Percentiles rank a stretch among this genome's conserved stretches.
These are phyloP conservation scores for Boletus fagicola DNA, from an alignment of 768 basidiomycete genomes.

Conservation along the genomic window DNA sequence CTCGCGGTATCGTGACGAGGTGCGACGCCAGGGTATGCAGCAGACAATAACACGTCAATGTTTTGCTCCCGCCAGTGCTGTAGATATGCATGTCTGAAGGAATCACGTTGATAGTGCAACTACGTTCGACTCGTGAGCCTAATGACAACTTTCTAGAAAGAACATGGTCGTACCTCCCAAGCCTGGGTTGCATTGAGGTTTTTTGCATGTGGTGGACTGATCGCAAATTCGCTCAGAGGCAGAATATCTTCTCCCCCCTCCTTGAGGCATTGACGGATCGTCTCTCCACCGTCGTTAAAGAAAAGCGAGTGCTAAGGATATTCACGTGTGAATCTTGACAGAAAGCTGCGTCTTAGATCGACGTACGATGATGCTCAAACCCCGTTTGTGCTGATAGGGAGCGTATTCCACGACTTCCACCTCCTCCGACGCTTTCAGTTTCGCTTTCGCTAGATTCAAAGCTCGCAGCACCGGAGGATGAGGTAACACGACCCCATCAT, in stretches of 20 bases:
- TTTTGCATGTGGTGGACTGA: slow-evolving; percentile 26
- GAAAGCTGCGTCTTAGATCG: background rate
- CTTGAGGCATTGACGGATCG: slow-evolving; percentile 19
- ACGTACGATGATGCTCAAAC: slow-evolving; percentile 33
- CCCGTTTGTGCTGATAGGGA: slow-evolving; percentile 36
- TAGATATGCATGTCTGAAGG: slow-evolving; percentile 34
- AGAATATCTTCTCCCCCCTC: too few species aligned
- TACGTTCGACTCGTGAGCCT: slow-evolving; percentile 10
- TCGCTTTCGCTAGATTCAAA: slow-evolving; percentile 36
- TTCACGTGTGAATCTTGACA: background rate
- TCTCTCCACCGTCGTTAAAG: slow-evolving; percentile 39
- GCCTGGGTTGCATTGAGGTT: slow-evolving; percentile 24
- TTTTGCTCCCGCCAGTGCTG: slow-evolving; percentile 39
- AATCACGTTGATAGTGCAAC: slow-evolving; percentile 35
- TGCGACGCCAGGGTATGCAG: slow-evolving; percentile 38
- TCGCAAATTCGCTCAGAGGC: slow-evolving; percentile 38
- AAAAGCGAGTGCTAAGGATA: slow-evolving; percentile 34
- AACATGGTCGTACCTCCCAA: slow-evolving; percentile 30
- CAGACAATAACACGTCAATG: slow-evolving; percentile 42
- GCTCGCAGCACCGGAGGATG: slow-evolving; percentile 44
- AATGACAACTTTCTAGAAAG: background rate
- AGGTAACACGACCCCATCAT: too few species aligned
- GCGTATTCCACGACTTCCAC: slow-evolving; percentile 39
- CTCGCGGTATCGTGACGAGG: slow-evolving; percentile 36
- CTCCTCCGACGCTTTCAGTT: slow-evolving; percentile 32